phyloP scores from a whole-genome alignment of 257 asterid species.

The Petrea volubilis region DNA sequence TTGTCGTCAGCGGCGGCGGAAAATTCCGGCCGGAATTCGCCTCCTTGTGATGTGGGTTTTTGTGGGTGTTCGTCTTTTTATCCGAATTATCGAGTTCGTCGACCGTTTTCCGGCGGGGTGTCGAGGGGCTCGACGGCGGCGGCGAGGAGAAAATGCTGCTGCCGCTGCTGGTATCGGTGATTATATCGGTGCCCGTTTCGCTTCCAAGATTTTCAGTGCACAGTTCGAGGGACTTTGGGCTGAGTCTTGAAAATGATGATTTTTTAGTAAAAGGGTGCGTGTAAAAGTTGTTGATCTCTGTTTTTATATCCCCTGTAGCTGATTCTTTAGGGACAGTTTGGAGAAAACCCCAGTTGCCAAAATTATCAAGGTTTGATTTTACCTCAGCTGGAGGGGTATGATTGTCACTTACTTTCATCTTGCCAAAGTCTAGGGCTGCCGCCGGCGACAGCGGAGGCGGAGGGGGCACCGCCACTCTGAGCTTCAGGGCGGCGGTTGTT shows the following conservation, averaged over 20 bases:
- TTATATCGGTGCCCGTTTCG: conserved; percentile 67
- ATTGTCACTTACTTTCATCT: not conserved
- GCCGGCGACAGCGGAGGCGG: conserved; percentile 25
- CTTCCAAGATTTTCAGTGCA: conserved; percentile 87
- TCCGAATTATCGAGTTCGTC: not conserved
- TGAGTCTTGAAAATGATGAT: conserved; percentile 39
- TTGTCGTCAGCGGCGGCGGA: conserved; percentile 95
- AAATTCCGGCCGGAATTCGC: conserved; percentile 31
- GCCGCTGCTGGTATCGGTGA: conserved; percentile 39
- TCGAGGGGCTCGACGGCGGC: conserved; percentile 16
- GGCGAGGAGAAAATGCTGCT: conserved; percentile 42
- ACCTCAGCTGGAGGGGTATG: not conserved
- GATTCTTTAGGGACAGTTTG: conserved; percentile 30
- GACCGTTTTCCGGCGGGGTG: conserved; percentile 12
- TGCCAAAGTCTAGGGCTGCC: not conserved
- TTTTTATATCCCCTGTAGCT: not conserved
- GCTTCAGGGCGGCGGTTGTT: conserved; percentile 53
- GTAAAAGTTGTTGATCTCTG: not conserved
- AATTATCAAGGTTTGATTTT: conserved; percentile 13
- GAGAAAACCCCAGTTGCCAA: conserved; percentile 45
- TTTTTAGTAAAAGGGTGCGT: conserved; percentile 31
- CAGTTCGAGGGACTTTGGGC: conserved; percentile 57
- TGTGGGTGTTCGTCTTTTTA: not conserved
- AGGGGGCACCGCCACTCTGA: conserved; percentile 37
- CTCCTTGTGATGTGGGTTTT: not conserved